These are phyloP conservation scores for Phalaenopsis hybrid DNA, from an alignment of 116 monocot species.

Conservation along the genomic window DNA sequence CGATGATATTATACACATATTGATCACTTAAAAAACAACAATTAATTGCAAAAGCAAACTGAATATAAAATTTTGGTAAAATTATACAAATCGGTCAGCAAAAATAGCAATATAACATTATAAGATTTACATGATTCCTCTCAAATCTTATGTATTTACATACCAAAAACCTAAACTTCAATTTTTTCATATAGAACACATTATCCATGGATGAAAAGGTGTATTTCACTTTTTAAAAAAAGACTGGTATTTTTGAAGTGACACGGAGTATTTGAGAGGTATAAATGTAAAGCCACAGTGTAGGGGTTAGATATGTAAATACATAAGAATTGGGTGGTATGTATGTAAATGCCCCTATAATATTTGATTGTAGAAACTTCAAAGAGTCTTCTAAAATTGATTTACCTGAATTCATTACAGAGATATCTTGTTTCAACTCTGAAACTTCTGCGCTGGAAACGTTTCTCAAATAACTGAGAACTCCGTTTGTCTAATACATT, in stretches of 20 bases:
- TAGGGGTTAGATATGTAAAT: too few relatives aligned
- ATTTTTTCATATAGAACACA: too few relatives aligned
- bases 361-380: not conserved
- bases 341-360: too few relatives aligned
- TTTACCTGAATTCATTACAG: conserved; percentile 64
- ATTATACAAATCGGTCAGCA: not conserved
- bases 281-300: too few relatives aligned
- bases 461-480: conserved; percentile 56
- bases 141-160: too few relatives aligned
- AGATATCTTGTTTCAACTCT: conserved; percentile 21
- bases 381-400: not conserved
- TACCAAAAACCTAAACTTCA: too few relatives aligned
- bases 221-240: too few relatives aligned
- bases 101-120: not conserved
- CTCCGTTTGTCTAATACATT: conserved; percentile 43
- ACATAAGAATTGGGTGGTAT: too few relatives aligned
- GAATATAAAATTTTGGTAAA: conserved; percentile 38
- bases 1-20: not conserved
- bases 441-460: conserved; percentile 59
- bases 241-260: too few relatives aligned
- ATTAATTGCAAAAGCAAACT: conserved; percentile 33
- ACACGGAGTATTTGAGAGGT: too few relatives aligned
- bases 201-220: too few relatives aligned
- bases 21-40: not conserved
- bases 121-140: too few relatives aligned